A percentile compares a stretch with the other conserved stretches of the same genome.
These are phyloP conservation scores for Oldenlandia corymbosa DNA, from an alignment of 257 asterid genomes.

Conservation along the genomic window DNA sequence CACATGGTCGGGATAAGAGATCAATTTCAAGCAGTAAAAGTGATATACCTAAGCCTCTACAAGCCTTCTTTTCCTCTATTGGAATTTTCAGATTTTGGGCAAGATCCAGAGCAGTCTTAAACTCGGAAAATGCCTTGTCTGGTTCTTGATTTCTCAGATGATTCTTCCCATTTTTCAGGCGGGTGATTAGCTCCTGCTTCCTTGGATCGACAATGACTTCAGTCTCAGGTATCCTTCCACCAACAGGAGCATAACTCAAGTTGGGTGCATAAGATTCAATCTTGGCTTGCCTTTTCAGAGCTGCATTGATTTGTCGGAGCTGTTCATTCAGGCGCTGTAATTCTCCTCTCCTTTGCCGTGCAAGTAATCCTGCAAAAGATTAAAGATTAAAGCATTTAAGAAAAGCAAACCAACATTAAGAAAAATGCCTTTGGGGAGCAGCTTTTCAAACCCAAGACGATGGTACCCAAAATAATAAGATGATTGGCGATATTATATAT, in stretches of 20 bases:
- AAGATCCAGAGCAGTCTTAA: constrained; percentile 78
- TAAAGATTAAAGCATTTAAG: not conserved
- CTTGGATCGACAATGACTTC: constrained; percentile 87
- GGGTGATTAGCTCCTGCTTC: constrained; percentile 66
- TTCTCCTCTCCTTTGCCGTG: constrained; percentile 90
- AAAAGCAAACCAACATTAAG: no score
- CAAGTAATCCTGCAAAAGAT: constrained; percentile 64
- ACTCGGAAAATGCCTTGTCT: constrained; percentile 71
- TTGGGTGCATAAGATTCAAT: constrained; percentile 94
- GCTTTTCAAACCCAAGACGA: not conserved
- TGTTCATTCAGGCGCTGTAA: constrained; percentile 80
- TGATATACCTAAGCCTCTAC: constrained; percentile 85
- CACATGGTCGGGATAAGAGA: constrained; percentile 1
- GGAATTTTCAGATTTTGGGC: constrained; percentile 75
- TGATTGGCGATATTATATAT: not conserved
- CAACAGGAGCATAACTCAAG: constrained; percentile 88
- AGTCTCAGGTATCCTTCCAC: constrained; percentile 63
- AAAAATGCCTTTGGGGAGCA: not conserved
- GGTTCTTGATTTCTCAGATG: constrained; percentile 82
- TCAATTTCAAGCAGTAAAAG: not conserved
- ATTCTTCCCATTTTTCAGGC: constrained; percentile 77
- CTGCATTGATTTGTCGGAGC: constrained; percentile 88
- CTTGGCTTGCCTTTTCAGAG: constrained; percentile 93
- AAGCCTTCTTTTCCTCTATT: constrained; percentile 94
- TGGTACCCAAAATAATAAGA: not conserved